Evolutionary conservation across 805 yeast genomes (phyloP).

Genomic region (Candida maesae): DNA sequence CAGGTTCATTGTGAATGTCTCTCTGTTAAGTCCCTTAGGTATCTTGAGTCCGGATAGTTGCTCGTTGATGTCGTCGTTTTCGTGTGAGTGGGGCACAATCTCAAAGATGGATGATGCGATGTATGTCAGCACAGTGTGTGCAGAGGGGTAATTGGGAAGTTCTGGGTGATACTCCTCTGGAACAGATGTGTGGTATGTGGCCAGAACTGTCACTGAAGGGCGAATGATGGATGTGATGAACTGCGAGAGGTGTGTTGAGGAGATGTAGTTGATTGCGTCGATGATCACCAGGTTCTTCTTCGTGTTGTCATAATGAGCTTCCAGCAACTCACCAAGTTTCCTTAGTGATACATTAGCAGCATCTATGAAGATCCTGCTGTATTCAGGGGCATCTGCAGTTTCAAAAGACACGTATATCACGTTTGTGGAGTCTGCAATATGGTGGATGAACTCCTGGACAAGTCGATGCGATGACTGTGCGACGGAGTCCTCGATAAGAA

Average conservation of each 20-base stretch:
- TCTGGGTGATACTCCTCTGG: conserved; percentile 31
- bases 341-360: conserved; percentile 31
- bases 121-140: conserved; percentile 51
- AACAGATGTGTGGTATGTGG: conserved; percentile 42
- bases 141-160: conserved; percentile 47
- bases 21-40: conserved; percentile 50
- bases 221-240: conserved; percentile 49
- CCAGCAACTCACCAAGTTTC: conserved; percentile 26
- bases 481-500: conserved; percentile 65
- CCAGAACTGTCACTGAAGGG: conserved; percentile 43
- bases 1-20: conserved; percentile 44
- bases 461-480: conserved; percentile 61
- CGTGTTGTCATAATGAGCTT: conserved; percentile 9
- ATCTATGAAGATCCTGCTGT: conserved; percentile 45
- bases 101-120: conserved; percentile 75
- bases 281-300: conserved; percentile 47
- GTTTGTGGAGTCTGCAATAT: conserved; percentile 31
- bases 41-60: conserved; percentile 38
- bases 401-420: conserved; percentile 66
- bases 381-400: conserved; percentile 49
- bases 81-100: conserved; percentile 41
- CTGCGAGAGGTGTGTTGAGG: conserved; percentile 40
- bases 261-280: conserved; percentile 65
- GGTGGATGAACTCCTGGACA: conserved; percentile 52
- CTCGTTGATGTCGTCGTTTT: conserved; percentile 44